Percentiles rank a stretch among this genome's conserved stretches.
phyloP scores from a whole-genome alignment of 2,329 filamentous ascomycete species.

The Penicillium sp. region DNA sequence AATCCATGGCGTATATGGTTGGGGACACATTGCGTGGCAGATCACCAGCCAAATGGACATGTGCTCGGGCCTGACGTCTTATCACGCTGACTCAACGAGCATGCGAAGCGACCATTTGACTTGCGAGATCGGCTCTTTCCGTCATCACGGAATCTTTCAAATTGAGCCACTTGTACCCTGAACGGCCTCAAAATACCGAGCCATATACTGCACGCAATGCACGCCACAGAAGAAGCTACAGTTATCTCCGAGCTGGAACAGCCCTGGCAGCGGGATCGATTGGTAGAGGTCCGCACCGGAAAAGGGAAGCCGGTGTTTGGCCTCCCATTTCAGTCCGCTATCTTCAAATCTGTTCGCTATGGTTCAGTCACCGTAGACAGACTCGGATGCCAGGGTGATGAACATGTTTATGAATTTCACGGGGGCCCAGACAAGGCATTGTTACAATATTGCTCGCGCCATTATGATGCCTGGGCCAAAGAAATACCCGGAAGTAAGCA shows the following conservation, averaged over 20 bases:
- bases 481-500: slow-evolving; percentile 54
- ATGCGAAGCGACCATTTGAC: neutral
- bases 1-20: neutral
- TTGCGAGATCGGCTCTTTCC: neutral
- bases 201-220: no score
- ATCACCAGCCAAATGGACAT: neutral
- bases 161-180: no score
- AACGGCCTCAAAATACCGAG: no score
- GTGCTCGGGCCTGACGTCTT: neutral
- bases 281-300: slow-evolving; percentile 1
- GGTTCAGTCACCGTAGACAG: neutral
- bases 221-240: neutral
- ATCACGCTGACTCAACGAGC: slow-evolving; percentile 1
- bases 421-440: slow-evolving; percentile 64
- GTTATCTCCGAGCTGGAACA: neutral
- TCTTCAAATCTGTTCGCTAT: slow-evolving; percentile 2
- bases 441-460: slow-evolving; percentile 58
- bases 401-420: slow-evolving; percentile 50
- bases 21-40: no score
- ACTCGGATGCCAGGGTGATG: slow-evolving; percentile 4
- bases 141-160: neutral
- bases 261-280: slow-evolving; percentile 1
- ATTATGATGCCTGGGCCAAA: slow-evolving; percentile 56
- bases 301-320: slow-evolving; percentile 6
- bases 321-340: slow-evolving; percentile 1